phyloP scores from a whole-genome alignment of 306 rosid genomes.

The Hippophae gyantsensis region DNA sequence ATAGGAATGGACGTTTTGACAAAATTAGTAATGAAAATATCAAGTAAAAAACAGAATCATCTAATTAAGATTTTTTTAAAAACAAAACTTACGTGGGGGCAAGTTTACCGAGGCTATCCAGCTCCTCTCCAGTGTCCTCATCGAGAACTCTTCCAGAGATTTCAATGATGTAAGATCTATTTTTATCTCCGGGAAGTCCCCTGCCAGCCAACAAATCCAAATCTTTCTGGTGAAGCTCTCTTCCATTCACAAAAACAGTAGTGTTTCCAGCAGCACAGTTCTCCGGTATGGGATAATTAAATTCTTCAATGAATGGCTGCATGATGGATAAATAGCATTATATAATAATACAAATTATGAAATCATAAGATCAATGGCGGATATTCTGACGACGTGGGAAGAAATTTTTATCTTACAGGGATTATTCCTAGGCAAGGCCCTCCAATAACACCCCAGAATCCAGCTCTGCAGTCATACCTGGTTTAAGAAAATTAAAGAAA shows the following conservation, averaged over 20 bases:
- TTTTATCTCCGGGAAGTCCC: constrained; percentile 65
- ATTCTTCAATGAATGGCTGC: constrained; percentile 93
- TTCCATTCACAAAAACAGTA: constrained; percentile 65
- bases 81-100: constrained; percentile 88
- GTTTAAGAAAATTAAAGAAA: constrained; percentile 16
- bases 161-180: constrained; percentile 66
- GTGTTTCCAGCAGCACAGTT: constrained; percentile 79
- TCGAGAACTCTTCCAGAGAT: constrained; percentile 78
- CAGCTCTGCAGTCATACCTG: constrained; percentile 90
- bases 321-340: constrained; percentile 16
- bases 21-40: background rate
- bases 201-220: constrained; percentile 69
- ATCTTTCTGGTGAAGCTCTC: constrained; percentile 84
- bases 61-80: background rate
- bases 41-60: constrained; percentile 10
- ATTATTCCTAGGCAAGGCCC: constrained; percentile 93
- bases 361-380: constrained; percentile 8
- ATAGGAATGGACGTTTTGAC: background rate
- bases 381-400: background rate
- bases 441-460: constrained; percentile 93
- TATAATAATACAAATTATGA: constrained; percentile 12
- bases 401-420: constrained; percentile 41
- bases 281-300: constrained; percentile 67
- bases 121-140: constrained; percentile 80
- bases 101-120: constrained; percentile 86